Evolutionary conservation across 805 yeast species (phyloP).

Genomic region (Starmerella cellae): DNA sequence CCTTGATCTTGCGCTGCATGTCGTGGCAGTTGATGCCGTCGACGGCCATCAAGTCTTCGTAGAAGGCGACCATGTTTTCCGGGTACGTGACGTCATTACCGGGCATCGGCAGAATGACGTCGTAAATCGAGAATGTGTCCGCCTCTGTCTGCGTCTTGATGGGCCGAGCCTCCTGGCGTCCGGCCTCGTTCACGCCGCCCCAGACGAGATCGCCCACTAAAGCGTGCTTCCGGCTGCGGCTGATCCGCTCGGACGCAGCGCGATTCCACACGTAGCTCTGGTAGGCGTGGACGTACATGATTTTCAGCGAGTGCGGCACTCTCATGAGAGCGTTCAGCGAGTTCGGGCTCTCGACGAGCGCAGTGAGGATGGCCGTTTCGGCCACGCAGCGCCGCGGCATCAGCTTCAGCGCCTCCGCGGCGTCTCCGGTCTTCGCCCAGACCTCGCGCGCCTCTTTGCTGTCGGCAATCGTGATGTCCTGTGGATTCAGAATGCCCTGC

Average conservation of each 20-base stretch:
- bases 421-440: constrained; percentile 64
- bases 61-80: constrained; percentile 47
- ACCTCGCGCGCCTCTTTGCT: constrained; percentile 69
- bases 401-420: constrained; percentile 46
- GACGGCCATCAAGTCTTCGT: constrained; percentile 54
- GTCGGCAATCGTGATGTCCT: constrained; percentile 69
- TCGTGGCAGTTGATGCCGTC: constrained; percentile 75
- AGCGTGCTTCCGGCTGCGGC: constrained; percentile 34
- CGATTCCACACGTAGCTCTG: constrained; percentile 92
- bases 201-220: constrained; percentile 19
- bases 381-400: constrained; percentile 89
- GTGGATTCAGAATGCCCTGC: constrained; percentile 69
- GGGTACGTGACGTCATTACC: constrained; percentile 91
- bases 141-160: constrained; percentile 59
- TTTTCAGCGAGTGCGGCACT: constrained; percentile 79
- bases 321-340: constrained; percentile 72
- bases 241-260: constrained; percentile 65
- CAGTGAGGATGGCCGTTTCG: constrained; percentile 56
- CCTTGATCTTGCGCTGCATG: constrained; percentile 75
- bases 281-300: constrained; percentile 95
- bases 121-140: constrained; percentile 54
- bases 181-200: constrained; percentile 31
- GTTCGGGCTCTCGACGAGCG: constrained; percentile 39
- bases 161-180: constrained; percentile 53
- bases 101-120: constrained; percentile 89